phyloP scores from a whole-genome alignment of 2,329 filamentous ascomycete genomes.

The Monosporascus sp. region DNA sequence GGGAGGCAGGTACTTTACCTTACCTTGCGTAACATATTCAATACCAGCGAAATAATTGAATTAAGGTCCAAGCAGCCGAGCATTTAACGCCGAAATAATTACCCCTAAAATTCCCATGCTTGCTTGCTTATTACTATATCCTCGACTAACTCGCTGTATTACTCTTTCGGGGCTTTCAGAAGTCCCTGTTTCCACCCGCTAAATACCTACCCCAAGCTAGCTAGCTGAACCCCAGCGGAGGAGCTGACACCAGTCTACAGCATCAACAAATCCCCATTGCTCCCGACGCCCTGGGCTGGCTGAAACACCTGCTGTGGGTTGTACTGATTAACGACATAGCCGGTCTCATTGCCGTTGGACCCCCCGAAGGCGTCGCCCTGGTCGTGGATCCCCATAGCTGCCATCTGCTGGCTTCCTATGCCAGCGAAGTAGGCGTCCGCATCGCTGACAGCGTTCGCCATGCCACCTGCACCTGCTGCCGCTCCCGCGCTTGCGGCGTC shows the following conservation, averaged over 20 bases:
- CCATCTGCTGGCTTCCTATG: slow-evolving; percentile 70
- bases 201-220: too few species aligned
- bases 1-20: too few species aligned
- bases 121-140: too few species aligned
- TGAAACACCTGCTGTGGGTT: slow-evolving; percentile 72
- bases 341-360: slow-evolving; percentile 46
- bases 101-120: too few species aligned
- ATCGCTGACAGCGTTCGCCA: slow-evolving; percentile 71
- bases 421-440: slow-evolving; percentile 88
- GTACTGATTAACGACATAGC: slow-evolving; percentile 77
- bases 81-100: too few species aligned
- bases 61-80: too few species aligned
- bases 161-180: too few species aligned
- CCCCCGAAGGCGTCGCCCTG: slow-evolving; percentile 62
- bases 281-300: slow-evolving; percentile 57
- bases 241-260: slow-evolving; percentile 36
- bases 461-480: slow-evolving; percentile 16
- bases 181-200: too few species aligned
- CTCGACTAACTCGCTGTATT: too few species aligned
- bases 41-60: too few species aligned
- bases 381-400: slow-evolving; percentile 62
- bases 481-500: slow-evolving; percentile 17
- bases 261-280: slow-evolving; percentile 68
- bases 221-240: too few species aligned
- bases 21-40: too few species aligned